Base-by-base conservation (phyloP, 108 stramenopile genomes). In the Fragilaria radians region DNA sequence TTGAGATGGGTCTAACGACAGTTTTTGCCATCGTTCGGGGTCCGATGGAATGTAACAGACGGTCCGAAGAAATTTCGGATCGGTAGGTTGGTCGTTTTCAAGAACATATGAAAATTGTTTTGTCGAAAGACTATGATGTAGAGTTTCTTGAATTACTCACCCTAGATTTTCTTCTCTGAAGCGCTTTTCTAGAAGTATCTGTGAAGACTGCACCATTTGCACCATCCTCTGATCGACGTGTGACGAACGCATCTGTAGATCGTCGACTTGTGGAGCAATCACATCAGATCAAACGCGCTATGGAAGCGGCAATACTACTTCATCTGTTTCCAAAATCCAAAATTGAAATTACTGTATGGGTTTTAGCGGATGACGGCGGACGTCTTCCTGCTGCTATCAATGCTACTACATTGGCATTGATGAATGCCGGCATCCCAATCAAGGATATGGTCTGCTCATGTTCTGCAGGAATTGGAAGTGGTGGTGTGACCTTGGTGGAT, bases 321-420 rank as follows among this genome's bases (percentile, higher is more conserved):
- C 82, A 89, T 55, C 58, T 93, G n/a, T 82, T 81, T 64, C 91
- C 88, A 24, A 82, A 85, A 61, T 77, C 83, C 22, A 68, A 81
- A 42, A 83, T 93, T 36, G 60, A 80, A 60, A 68, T 93, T 30
- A 59, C 62, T 0, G 75, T 89, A 19, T 61, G 72, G 49, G 67
- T 93, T n/a, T 34, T 93, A 46, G 84, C 88, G 9, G 91, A 93
- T 61, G 91, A 93, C 54, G 91, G 91, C 7, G 88, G 91, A 29
- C 71, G 88, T 32, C 73, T 93, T 28, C 83, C 78, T 51, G 84
- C 88, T n/a, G 74, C 82, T 0, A 93, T 88, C 63, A 93, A 93
- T 62, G 86, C 91, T n/a, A 74, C 83, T 26, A 84, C 86, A 11
- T 56, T 80, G 7, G 91, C 91, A 22, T 71, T 89, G 28, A 70